Conservation (phyloP, 1,139 yeast species). For the Suhomyces kunorum region DNA sequence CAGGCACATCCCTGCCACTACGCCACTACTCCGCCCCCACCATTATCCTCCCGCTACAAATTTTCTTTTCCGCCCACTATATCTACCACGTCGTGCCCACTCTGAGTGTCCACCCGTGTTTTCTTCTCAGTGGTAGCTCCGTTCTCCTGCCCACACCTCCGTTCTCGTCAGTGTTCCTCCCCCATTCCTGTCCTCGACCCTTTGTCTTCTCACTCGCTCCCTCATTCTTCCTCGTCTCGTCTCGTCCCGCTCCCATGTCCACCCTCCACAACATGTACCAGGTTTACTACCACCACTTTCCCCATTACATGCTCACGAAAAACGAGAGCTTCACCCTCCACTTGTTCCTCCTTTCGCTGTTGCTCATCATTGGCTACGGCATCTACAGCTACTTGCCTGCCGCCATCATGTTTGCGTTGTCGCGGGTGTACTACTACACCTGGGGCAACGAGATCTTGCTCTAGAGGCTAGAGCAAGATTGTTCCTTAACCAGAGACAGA, state of each 20-base stretch:
- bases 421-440: constrained; percentile 39
- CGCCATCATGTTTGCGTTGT: constrained; percentile 31
- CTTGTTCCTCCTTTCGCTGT: constrained; percentile 31
- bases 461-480: too few species aligned
- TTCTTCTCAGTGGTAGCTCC: too few species aligned
- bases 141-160: too few species aligned
- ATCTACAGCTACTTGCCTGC: constrained; percentile 38
- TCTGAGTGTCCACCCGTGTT: background rate
- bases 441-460: constrained; percentile 27
- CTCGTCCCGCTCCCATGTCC: constrained; percentile 2
- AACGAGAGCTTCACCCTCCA: constrained; percentile 37
- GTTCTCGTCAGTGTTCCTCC: too few species aligned
- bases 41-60: background rate
- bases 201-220: background rate
- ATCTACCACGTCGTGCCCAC: background rate
- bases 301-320: constrained; percentile 41
- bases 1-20: too few species aligned
- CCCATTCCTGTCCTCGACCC: background rate
- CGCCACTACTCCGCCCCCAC: background rate
- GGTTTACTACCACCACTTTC: constrained; percentile 40
- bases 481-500: too few species aligned
- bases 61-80: background rate
- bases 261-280: constrained; percentile 25
- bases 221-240: background rate
- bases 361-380: constrained; percentile 40